Evolutionary conservation across 805 yeast species (phyloP).

Genomic region (Yarrowia sp.): DNA sequence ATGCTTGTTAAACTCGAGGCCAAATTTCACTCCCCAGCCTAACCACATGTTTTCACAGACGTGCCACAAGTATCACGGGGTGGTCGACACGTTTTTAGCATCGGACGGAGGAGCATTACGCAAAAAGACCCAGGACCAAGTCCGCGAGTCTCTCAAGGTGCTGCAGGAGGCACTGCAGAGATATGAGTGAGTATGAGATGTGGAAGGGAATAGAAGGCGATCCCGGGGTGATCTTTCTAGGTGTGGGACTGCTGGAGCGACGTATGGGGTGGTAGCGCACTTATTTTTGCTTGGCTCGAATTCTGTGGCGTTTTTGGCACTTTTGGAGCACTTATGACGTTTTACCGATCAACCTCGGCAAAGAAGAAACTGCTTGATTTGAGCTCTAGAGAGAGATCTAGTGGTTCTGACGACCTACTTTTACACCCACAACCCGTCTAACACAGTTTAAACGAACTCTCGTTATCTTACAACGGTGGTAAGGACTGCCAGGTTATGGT

Average conservation of each 20-base stretch:
- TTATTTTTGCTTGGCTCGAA: too few relatives aligned
- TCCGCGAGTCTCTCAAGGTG: not conserved
- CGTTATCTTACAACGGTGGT: slow-evolving; percentile 93
- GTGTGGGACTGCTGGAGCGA: too few relatives aligned
- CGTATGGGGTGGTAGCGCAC: too few relatives aligned
- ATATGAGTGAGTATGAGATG: slow-evolving; percentile 11
- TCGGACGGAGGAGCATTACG: not conserved
- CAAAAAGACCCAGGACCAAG: not conserved
- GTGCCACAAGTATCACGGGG: not conserved
- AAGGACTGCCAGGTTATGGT: slow-evolving; percentile 93
- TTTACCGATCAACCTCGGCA: too few relatives aligned
- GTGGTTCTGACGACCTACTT: too few relatives aligned
- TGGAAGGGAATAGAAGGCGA: not conserved
- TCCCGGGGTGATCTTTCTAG: not conserved
- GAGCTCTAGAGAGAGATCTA: too few relatives aligned
- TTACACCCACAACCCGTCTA: too few relatives aligned
- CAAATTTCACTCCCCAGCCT: not conserved
- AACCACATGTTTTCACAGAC: slow-evolving; percentile 15
- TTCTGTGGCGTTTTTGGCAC: too few relatives aligned
- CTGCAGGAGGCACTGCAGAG: not conserved
- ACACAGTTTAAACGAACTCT: slow-evolving; percentile 37
- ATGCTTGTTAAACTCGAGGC: not conserved
- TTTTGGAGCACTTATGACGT: too few relatives aligned
- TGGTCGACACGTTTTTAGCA: slow-evolving; percentile 6
- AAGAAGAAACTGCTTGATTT: too few relatives aligned